phyloP scores from a whole-genome alignment of 352 stramenopile genomes.

The Pythium sukuiense region DNA sequence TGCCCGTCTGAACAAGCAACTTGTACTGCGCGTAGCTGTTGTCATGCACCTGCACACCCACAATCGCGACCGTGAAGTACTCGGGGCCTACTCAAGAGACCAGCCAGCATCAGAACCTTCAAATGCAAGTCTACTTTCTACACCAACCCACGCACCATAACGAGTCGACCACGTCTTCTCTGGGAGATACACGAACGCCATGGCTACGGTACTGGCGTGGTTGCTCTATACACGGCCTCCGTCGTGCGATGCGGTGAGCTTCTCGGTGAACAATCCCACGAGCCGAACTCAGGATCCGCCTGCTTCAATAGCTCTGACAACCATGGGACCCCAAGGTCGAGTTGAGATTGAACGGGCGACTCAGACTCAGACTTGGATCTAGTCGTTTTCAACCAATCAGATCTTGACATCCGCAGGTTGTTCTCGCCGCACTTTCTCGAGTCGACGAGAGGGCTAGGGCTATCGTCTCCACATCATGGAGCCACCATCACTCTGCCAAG shows the following conservation, averaged over 20 bases:
- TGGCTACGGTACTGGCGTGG: constrained; percentile 12
- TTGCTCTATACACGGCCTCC: not conserved
- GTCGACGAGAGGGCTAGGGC: constrained; percentile 11
- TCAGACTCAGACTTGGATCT: constrained; percentile 21
- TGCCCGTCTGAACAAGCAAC: constrained; percentile 67
- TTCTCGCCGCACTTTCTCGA: constrained; percentile 3
- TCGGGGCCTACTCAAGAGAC: constrained; percentile 41
- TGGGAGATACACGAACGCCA: constrained; percentile 77
- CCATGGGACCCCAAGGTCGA: not conserved
- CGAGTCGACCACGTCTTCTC: constrained; percentile 69
- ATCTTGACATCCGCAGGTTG: not conserved
- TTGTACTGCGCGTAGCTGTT: constrained; percentile 62
- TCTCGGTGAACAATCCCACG: not conserved
- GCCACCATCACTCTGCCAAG: constrained; percentile 24
- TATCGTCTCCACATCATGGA: not conserved
- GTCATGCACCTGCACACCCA: constrained; percentile 50
- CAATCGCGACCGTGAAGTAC: constrained; percentile 74
- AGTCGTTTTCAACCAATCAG: constrained; percentile 19
- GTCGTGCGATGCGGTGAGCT: not conserved
- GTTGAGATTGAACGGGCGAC: not conserved
- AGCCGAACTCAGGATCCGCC: constrained; percentile 1
- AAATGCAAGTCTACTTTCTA: not conserved
- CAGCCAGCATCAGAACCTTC: not conserved
- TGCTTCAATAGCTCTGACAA: constrained; percentile 13
- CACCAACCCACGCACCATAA: constrained; percentile 46